Evolutionary conservation across 2,329 filamentous ascomycete species (phyloP).

Genomic region (Colletotrichum neosansevieriae): DNA sequence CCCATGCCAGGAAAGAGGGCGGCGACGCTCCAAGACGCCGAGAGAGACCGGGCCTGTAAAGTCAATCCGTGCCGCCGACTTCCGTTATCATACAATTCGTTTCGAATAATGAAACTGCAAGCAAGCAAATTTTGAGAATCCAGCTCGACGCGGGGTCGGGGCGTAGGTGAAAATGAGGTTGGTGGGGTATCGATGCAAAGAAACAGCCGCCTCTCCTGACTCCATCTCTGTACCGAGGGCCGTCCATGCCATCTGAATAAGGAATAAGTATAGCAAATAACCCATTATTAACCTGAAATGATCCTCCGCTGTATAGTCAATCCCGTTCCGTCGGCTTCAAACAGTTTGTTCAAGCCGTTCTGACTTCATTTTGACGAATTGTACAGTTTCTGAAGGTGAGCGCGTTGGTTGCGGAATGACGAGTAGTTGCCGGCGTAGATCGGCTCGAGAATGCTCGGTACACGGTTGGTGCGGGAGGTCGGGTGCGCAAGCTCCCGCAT

Average conservation of each 20-base stretch:
- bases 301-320: slow-evolving; percentile 15
- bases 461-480: slow-evolving; percentile 44
- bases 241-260: slow-evolving; percentile 16
- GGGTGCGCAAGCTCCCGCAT: slow-evolving; percentile 64
- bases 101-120: slow-evolving; percentile 6
- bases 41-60: slow-evolving; percentile 25
- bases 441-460: slow-evolving; percentile 74
- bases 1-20: slow-evolving; percentile 20
- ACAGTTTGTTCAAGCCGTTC: slow-evolving; percentile 5
- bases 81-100: slow-evolving; percentile 37
- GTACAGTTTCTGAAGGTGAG: slow-evolving; percentile 68
- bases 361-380: slow-evolving; percentile 41
- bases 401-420: slow-evolving; percentile 77
- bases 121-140: slow-evolving; percentile 12
- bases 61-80: slow-evolving; percentile 29
- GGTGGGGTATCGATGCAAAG: slow-evolving; percentile 33
- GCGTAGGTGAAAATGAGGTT: background rate
- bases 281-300: slow-evolving; percentile 11
- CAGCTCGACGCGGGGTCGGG: background rate
- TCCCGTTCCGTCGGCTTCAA: background rate
- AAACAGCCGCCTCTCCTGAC: slow-evolving; percentile 39
- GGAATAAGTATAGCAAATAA: slow-evolving; percentile 17
- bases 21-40: background rate
- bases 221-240: slow-evolving; percentile 30
- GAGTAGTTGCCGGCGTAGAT: slow-evolving; percentile 85